Evolutionary conservation across 441 rosid species (phyloP).

Genomic region (Pelargonium citronellum): DNA sequence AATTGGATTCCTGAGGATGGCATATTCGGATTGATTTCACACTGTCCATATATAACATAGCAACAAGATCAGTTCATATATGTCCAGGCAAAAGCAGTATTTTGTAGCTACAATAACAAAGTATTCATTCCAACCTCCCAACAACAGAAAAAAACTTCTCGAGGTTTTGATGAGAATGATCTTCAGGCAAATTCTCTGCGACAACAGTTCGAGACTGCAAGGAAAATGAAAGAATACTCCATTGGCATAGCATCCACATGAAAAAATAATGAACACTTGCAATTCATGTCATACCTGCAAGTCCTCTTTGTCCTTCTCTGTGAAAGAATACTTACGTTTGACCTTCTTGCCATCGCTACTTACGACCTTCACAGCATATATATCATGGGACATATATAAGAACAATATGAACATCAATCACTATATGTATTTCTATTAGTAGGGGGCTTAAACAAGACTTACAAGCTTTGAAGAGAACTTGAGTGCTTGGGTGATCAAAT

Average conservation of each 20-base stretch:
- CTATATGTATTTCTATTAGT: too few species aligned
- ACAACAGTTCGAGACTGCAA: conserved; percentile 70
- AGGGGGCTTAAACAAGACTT: conserved; percentile 17
- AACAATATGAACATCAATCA: background rate
- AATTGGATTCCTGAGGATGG: conserved; percentile 25
- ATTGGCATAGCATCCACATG: too few species aligned
- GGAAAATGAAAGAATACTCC: background rate
- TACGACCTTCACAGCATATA: conserved; percentile 44
- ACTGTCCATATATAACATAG: conserved; percentile 6
- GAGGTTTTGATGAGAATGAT: conserved; percentile 88
- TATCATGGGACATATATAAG: background rate
- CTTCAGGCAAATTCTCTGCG: conserved; percentile 92
- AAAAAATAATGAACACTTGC: background rate
- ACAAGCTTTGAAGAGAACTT: conserved; percentile 77
- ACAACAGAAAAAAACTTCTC: conserved; percentile 39
- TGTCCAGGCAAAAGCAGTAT: too few species aligned
- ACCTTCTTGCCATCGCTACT: conserved; percentile 73
- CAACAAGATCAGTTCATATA: background rate
- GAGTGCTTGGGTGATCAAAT: conserved; percentile 64
- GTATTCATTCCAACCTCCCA: conserved; percentile 9
- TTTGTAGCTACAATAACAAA: too few species aligned
- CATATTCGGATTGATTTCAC: conserved; percentile 26
- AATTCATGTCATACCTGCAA: conserved; percentile 44
- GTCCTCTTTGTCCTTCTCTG: conserved; percentile 82
- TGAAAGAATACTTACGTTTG: conserved; percentile 60